Evolutionary conservation across 1,284 basidiomycete species (phyloP).

Genomic region (Tetrapyrgos nigripes): DNA sequence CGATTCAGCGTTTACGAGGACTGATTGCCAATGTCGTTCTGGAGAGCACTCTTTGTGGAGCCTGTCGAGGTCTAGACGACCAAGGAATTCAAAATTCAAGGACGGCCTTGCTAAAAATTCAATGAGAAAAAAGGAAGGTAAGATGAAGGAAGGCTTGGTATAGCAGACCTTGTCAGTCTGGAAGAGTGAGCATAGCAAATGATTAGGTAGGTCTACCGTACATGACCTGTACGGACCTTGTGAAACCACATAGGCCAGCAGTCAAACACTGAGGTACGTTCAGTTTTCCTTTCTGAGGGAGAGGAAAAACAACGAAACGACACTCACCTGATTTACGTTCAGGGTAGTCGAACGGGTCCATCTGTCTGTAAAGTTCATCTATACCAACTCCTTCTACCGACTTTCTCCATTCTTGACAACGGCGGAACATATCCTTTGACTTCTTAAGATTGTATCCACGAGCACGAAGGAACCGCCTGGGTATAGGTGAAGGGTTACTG

Average conservation of each 20-base stretch:
- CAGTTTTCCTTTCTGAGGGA: too few species aligned
- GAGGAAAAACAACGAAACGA: constrained; percentile 1
- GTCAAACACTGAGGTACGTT: constrained; percentile 68
- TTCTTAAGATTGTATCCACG: constrained; percentile 62
- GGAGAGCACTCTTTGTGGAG: constrained; percentile 66
- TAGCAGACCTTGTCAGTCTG: constrained; percentile 66
- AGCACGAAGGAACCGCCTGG: constrained; percentile 72
- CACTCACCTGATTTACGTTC: not conserved
- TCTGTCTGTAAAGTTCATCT: constrained; percentile 53
- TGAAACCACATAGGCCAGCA: constrained; percentile 80
- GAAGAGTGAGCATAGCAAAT: too few species aligned
- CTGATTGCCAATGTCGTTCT: constrained; percentile 66
- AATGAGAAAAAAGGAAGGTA: not conserved
- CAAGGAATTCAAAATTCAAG: constrained; percentile 71
- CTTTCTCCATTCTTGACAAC: constrained; percentile 59
- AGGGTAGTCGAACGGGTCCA: constrained; percentile 56
- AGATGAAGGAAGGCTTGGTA: not conserved
- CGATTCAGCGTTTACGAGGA: constrained; percentile 67
- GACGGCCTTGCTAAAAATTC: constrained; percentile 63
- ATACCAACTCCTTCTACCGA: constrained; percentile 59
- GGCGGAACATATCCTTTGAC: constrained; percentile 37
- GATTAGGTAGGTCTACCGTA: too few species aligned
- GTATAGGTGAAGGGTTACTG: not conserved
- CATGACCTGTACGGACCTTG: constrained; percentile 58
- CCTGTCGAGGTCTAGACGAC: constrained; percentile 62